These are phyloP conservation scores for Phytophthora syringae DNA, from an alignment of 352 stramenopile genomes.

Conservation along the genomic window DNA sequence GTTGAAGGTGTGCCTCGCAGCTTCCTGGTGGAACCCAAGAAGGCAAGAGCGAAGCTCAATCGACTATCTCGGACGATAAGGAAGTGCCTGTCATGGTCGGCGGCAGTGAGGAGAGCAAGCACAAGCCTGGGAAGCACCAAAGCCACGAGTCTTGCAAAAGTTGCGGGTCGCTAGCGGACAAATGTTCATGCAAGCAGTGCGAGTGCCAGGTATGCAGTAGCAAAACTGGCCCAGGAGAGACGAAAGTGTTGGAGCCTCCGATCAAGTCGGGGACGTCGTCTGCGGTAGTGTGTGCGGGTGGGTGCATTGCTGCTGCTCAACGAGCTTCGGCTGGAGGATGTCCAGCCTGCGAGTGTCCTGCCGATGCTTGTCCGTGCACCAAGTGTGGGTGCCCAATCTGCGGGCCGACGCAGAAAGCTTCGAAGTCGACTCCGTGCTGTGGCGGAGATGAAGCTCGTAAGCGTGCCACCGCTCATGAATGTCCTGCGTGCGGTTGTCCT, in stretches of 20 bases:
- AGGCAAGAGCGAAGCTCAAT: slow-evolving; percentile 6
- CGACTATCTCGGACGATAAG: not conserved
- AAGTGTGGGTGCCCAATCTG: slow-evolving; percentile 30
- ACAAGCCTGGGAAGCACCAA: not conserved
- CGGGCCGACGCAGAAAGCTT: slow-evolving; percentile 8
- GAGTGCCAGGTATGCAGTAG: slow-evolving; percentile 37
- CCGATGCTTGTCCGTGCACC: slow-evolving; percentile 21
- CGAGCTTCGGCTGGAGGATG: slow-evolving; percentile 25
- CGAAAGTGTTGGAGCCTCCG: slow-evolving; percentile 13
- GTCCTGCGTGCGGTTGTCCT: slow-evolving; percentile 33
- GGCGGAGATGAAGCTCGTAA: slow-evolving; percentile 8
- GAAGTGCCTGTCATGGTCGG: not conserved
- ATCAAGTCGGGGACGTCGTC: slow-evolving; percentile 35
- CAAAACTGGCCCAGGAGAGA: slow-evolving; percentile 2
- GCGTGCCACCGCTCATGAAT: slow-evolving; percentile 10
- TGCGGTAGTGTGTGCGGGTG: slow-evolving; percentile 22
- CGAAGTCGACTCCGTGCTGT: slow-evolving; percentile 1
- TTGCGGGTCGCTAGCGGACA: slow-evolving; percentile 32
- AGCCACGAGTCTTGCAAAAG: slow-evolving; percentile 32
- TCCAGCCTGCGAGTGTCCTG: slow-evolving; percentile 24
- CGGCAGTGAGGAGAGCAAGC: not conserved
- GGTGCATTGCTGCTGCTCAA: slow-evolving; percentile 23
- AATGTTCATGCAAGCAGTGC: slow-evolving; percentile 45
- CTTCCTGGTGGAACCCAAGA: too few species aligned
- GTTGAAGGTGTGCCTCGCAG: not conserved